Percentiles rank a stretch among this genome's conserved stretches.
Evolutionary conservation across 1,284 basidiomycete species (phyloP).

Genomic region (Cutaneotrichosporon spelunceum): DNA sequence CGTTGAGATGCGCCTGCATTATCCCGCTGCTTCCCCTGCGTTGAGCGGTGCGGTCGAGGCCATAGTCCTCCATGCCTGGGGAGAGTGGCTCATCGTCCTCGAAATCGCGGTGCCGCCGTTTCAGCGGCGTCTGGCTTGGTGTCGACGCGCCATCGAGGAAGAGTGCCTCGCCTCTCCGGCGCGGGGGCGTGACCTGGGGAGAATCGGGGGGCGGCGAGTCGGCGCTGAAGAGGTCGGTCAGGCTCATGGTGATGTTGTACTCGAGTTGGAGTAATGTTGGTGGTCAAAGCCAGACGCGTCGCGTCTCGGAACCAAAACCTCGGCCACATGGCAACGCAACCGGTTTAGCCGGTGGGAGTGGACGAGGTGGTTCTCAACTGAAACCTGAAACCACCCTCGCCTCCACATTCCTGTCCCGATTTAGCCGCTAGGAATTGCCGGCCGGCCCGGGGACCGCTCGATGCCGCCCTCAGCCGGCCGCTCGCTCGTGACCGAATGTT

Average conservation of each 20-base stretch:
- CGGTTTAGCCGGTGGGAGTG: no score
- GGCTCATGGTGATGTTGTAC: not conserved
- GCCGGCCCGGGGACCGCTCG: not conserved
- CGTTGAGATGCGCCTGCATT: not conserved
- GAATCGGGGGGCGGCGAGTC: conserved; percentile 31
- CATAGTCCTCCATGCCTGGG: not conserved
- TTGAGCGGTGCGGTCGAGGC: not conserved
- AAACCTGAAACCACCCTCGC: no score
- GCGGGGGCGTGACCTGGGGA: not conserved
- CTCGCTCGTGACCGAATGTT: not conserved
- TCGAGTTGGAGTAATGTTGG: conserved; percentile 5
- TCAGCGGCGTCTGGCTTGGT: not conserved
- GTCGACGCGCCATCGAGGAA: conserved; percentile 8
- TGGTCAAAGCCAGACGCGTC: conserved; percentile 2
- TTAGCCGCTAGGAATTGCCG: not conserved
- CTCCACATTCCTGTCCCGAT: not conserved
- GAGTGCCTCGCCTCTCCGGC: conserved; percentile 2
- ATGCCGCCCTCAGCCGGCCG: not conserved
- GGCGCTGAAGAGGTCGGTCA: conserved; percentile 27
- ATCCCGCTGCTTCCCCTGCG: not conserved
- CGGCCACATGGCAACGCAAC: no score
- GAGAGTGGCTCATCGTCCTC: conserved; percentile 1
- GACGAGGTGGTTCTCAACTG: no score
- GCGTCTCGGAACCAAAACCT: conserved; percentile 6
- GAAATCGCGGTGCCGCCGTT: not conserved